These are phyloP conservation scores for Shiraia sp. DNA, from an alignment of 2,329 filamentous ascomycete species.

Conservation along the genomic window DNA sequence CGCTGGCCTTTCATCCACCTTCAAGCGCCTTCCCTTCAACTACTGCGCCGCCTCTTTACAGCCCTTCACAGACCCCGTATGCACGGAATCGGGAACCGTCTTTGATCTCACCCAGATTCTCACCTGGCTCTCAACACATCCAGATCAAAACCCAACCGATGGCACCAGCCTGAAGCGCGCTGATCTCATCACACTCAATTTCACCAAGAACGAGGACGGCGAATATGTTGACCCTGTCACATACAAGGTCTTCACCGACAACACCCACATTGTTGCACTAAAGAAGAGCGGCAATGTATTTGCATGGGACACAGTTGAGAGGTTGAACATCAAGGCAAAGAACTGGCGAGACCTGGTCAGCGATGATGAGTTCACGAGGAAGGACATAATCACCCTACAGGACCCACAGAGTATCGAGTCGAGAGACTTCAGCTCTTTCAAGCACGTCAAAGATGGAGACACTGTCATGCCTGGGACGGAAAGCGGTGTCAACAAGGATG, in stretches of 20 bases:
- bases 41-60: conserved; percentile 96
- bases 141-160: conserved; percentile 87
- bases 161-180: conserved; percentile 76
- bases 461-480: conserved; percentile 71
- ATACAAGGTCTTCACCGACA: conserved; percentile 96
- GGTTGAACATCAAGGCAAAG: conserved; percentile 95
- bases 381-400: conserved; percentile 94
- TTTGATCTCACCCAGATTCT: conserved; percentile 95
- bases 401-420: conserved; percentile 89
- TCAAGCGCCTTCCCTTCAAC: conserved; percentile 93
- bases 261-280: conserved; percentile 93
- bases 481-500: conserved; percentile 75
- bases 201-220: conserved; percentile 86
- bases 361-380: conserved; percentile 82
- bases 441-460: conserved; percentile 83
- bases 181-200: conserved; percentile 88
- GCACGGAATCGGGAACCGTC: conserved; percentile 82
- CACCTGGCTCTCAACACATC: conserved; percentile 92
- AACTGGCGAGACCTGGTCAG: conserved; percentile 91
- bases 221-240: conserved; percentile 96
- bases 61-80: conserved; percentile 93
- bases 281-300: conserved; percentile 91
- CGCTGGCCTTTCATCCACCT: conserved; percentile 61
- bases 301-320: conserved; percentile 91
- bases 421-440: conserved; percentile 84